A percentile compares a stretch with the other conserved stretches of the same genome.
Evolutionary conservation across 2,329 filamentous ascomycete species (phyloP).

Genomic region (Alternaria arborescens): DNA sequence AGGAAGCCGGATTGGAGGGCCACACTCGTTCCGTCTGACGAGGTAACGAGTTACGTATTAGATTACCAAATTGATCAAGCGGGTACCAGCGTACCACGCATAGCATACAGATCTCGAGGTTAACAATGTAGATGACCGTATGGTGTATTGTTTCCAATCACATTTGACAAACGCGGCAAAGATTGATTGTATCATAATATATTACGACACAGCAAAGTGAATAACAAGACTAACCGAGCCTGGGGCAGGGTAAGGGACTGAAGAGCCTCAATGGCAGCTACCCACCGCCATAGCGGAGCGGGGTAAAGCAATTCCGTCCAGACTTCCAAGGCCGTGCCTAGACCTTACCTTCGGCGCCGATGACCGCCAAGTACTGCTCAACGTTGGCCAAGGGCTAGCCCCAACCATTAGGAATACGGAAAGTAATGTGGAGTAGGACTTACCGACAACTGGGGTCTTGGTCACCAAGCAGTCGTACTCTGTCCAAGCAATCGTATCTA

Average conservation of each 20-base stretch:
- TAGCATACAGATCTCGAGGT: neutral
- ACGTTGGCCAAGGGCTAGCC: conserved; percentile 26
- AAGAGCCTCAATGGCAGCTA: neutral
- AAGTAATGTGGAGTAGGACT: neutral
- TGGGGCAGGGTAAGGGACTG: neutral
- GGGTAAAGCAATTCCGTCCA: conserved; percentile 10
- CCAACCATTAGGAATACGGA: conserved; percentile 3
- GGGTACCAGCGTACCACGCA: neutral
- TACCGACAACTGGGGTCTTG: conserved; percentile 8
- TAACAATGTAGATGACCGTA: neutral
- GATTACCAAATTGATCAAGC: conserved; percentile 14
- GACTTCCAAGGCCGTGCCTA: conserved; percentile 19
- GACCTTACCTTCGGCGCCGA: conserved; percentile 11
- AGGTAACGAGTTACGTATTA: neutral
- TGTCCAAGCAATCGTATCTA: conserved; percentile 12
- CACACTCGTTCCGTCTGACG: neutral
- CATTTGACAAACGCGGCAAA: neutral
- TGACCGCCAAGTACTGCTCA: conserved; percentile 25
- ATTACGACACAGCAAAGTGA: neutral
- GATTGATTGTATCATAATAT: neutral
- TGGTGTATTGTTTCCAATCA: neutral
- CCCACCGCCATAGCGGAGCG: conserved; percentile 6
- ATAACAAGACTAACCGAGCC: neutral
- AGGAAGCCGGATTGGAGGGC: neutral
- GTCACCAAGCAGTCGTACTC: conserved; percentile 1